These are phyloP conservation scores for Rhodotorula glutinis DNA, from an alignment of 1,284 basidiomycete genomes.

Conservation along the genomic window DNA sequence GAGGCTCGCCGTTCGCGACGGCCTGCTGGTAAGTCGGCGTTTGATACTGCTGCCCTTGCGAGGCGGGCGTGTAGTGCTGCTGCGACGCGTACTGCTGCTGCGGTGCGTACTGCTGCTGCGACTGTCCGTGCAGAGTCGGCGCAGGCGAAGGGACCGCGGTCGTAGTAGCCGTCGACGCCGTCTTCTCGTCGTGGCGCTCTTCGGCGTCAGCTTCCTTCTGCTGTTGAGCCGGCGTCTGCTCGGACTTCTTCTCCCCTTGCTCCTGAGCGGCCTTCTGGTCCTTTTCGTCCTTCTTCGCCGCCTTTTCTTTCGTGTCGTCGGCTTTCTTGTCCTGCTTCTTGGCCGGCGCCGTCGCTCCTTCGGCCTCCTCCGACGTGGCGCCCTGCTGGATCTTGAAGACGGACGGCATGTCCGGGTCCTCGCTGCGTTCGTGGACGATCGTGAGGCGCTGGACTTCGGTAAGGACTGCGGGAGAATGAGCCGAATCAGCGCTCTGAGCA, in stretches of 20 bases:
- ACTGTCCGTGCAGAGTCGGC: too few species aligned
- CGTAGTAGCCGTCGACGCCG: too few species aligned
- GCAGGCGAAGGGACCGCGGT: too few species aligned
- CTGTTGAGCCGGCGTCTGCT: background rate
- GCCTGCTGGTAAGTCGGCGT: too few species aligned
- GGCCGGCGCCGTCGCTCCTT: background rate
- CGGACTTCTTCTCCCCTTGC: background rate
- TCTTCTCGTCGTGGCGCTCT: too few species aligned
- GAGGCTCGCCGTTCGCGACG: too few species aligned
- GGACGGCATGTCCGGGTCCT: background rate
- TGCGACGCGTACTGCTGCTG: too few species aligned
- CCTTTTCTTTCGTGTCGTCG: background rate
- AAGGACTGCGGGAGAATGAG: background rate
- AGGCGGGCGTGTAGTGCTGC: too few species aligned
- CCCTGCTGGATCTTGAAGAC: conserved; percentile 7
- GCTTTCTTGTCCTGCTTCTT: background rate
- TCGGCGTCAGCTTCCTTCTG: background rate
- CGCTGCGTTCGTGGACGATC: conserved; percentile 7
- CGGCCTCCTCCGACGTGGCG: conserved; percentile 2
- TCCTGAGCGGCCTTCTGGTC: background rate
- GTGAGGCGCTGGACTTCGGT: background rate
- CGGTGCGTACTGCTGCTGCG: too few species aligned
- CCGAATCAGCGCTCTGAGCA: background rate
- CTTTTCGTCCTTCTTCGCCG: background rate
- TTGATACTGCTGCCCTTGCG: too few species aligned